A percentile compares a stretch with the other conserved stretches of the same genome.
phyloP scores from a whole-genome alignment of 2,329 filamentous ascomycete genomes.

The Xylariaceae sp. region DNA sequence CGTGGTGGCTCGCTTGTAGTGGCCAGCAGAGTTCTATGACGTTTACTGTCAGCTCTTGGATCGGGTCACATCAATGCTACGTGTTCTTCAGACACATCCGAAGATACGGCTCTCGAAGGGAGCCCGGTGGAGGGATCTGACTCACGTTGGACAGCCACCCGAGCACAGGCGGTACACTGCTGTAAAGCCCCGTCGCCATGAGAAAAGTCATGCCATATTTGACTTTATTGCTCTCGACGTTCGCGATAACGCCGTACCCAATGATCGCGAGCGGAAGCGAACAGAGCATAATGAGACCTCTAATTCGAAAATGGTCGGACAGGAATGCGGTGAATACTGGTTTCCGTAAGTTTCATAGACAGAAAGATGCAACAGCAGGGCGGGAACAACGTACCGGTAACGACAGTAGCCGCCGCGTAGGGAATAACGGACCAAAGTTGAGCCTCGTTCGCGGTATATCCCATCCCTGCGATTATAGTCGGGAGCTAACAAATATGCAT shows the following conservation, averaged over 20 bases:
- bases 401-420: conserved; percentile 61
- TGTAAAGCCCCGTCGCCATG: conserved; percentile 67
- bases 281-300: conserved; percentile 64
- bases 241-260: conserved; percentile 68
- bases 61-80: not conserved
- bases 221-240: conserved; percentile 54
- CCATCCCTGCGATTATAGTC: conserved; percentile 65
- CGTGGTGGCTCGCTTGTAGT: conserved; percentile 71
- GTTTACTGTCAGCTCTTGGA: conserved; percentile 13
- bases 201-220: conserved; percentile 70
- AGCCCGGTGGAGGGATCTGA: not conserved
- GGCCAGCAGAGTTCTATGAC: conserved; percentile 60
- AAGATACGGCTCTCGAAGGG: not conserved
- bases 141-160: conserved; percentile 64
- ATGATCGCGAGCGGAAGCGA: conserved; percentile 66
- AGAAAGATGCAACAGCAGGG: not conserved
- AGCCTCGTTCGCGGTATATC: conserved; percentile 57
- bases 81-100: not conserved
- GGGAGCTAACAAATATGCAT: conserved; percentile 49
- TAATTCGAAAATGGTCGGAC: conserved; percentile 62
- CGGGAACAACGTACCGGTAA: conserved; percentile 47
- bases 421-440: conserved; percentile 69
- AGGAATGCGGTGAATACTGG: conserved; percentile 56
- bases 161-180: conserved; percentile 63
- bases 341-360: conserved; percentile 1